Evolutionary conservation across 129 eudicot species (phyloP).

Genomic region (Cynara cardunculus): DNA sequence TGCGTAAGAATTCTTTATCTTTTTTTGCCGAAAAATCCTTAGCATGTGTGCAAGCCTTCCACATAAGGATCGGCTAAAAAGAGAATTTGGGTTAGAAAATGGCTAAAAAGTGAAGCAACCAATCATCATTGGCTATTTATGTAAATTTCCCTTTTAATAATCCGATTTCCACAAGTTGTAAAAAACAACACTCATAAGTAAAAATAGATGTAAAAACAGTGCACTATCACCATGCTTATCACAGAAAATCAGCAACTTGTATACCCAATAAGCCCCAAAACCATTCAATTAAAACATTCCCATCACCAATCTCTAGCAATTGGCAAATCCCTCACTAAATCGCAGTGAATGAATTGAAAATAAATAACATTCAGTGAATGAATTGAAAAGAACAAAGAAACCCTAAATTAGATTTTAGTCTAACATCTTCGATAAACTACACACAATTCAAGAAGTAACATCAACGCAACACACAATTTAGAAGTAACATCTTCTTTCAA

Average conservation of each 20-base stretch:
- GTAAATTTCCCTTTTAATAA: background rate
- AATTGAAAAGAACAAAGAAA: background rate
- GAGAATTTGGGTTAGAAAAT: too few species aligned
- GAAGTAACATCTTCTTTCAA: conserved; percentile 5
- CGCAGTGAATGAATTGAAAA: background rate
- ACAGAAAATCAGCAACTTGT: background rate
- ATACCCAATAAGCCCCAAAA: conserved; percentile 11
- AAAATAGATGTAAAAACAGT: background rate
- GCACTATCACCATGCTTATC: background rate
- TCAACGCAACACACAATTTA: background rate
- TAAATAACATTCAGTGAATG: background rate
- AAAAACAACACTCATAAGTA: background rate
- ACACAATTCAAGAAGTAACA: background rate
- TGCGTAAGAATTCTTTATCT: too few species aligned
- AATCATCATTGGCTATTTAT: too few species aligned
- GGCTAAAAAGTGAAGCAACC: too few species aligned
- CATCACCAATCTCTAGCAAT: background rate
- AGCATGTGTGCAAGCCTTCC: too few species aligned
- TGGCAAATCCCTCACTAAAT: background rate
- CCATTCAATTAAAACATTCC: background rate
- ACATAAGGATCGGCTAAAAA: too few species aligned
- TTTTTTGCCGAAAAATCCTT: too few species aligned
- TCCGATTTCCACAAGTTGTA: background rate
- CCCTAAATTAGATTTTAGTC: background rate
- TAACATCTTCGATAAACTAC: background rate